A percentile compares a stretch with the other conserved stretches of the same genome.
Conservation (phyloP, 192 early-diverging fungal species). For the Linderina pennispora region DNA sequence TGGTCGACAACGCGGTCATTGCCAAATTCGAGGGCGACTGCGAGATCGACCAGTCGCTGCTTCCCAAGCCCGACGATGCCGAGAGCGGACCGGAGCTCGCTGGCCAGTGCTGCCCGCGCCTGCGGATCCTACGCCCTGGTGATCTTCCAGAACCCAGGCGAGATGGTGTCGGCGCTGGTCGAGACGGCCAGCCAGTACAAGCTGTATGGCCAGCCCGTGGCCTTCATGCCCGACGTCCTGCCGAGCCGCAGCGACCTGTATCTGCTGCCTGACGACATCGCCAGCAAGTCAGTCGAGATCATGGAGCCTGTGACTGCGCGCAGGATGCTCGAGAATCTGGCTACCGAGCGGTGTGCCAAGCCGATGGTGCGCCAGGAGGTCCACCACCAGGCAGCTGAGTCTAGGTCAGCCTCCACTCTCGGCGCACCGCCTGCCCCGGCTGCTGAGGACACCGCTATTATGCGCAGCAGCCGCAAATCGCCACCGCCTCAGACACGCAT, state of each 20-base stretch:
- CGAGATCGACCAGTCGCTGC: slow-evolving; percentile 42
- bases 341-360: slow-evolving; percentile 35
- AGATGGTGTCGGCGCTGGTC: slow-evolving; percentile 39
- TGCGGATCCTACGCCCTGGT: slow-evolving; percentile 45
- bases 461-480: background rate
- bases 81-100: slow-evolving; percentile 17
- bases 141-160: slow-evolving; percentile 37
- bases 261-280: slow-evolving; percentile 23
- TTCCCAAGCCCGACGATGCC: slow-evolving; percentile 34
- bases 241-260: slow-evolving; percentile 32
- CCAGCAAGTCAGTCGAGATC: slow-evolving; percentile 47
- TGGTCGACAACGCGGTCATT: slow-evolving; percentile 44
- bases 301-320: slow-evolving; percentile 50
- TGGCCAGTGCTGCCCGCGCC: slow-evolving; percentile 24
- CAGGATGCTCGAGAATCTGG: slow-evolving; percentile 47
- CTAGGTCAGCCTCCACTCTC: too few relatives aligned
- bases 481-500: slow-evolving; percentile 7
- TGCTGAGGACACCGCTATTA: slow-evolving; percentile 12
- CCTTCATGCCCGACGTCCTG: slow-evolving; percentile 29
- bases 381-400: slow-evolving; percentile 7
- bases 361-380: slow-evolving; percentile 2
- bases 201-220: slow-evolving; percentile 32
- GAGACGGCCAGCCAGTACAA: slow-evolving; percentile 17
- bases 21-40: slow-evolving; percentile 51
- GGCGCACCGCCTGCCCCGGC: slow-evolving; percentile 32